A percentile compares a stretch with the other conserved stretches of the same genome.
Evolutionary conservation across 805 yeast species (phyloP).

Genomic region (Saccharomycopsis selenospora): DNA sequence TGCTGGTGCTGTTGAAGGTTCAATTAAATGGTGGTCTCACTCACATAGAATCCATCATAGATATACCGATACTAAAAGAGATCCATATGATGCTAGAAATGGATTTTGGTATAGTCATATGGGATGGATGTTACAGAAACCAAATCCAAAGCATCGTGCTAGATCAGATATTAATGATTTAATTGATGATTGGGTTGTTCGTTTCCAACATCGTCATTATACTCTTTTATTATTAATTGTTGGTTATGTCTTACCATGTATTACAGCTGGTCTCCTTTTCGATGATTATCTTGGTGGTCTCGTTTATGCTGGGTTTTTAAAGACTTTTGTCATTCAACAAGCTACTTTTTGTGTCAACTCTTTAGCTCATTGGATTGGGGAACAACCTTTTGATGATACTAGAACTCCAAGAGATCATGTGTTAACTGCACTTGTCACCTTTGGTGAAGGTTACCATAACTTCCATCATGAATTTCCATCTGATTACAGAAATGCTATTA

Average conservation of each 20-base stretch:
- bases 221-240: constrained; percentile 50
- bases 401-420: constrained; percentile 83
- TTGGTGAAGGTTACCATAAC: constrained; percentile 87
- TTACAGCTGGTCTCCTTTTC: constrained; percentile 48
- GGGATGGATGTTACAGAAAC: constrained; percentile 79
- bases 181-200: constrained; percentile 69
- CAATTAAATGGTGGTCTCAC: constrained; percentile 87
- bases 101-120: constrained; percentile 82
- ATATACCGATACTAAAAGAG: constrained; percentile 76
- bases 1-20: constrained; percentile 78
- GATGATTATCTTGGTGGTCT: constrained; percentile 67
- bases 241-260: constrained; percentile 56
- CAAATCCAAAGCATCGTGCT: constrained; percentile 77
- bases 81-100: constrained; percentile 78
- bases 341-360: constrained; percentile 85
- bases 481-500: constrained; percentile 80
- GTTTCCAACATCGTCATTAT: constrained; percentile 77
- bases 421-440: constrained; percentile 72
- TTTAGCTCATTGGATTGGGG: constrained; percentile 80
- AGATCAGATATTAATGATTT: constrained; percentile 77
- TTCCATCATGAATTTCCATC: constrained; percentile 89
- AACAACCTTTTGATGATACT: constrained; percentile 79
- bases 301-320: constrained; percentile 65
- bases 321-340: constrained; percentile 68
- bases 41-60: constrained; percentile 81